A percentile compares a stretch with the other conserved stretches of the same genome.
These are phyloP conservation scores for Megacollybia marginata DNA, from an alignment of 768 basidiomycete species.

Conservation along the genomic window DNA sequence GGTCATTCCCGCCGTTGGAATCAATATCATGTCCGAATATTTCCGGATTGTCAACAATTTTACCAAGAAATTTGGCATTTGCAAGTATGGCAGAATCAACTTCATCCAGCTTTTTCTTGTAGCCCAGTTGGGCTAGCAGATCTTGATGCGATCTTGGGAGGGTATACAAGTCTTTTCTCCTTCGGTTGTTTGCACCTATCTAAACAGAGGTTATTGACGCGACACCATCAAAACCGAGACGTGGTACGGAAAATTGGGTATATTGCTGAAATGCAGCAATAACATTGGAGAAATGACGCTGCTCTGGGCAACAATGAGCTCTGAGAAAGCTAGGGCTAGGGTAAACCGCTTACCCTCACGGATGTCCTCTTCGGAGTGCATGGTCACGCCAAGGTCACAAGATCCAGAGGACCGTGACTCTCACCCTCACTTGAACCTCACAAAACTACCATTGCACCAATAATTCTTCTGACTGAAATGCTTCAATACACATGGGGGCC, in stretches of 20 bases:
- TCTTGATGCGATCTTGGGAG: conserved; percentile 65
- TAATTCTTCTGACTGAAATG: no score
- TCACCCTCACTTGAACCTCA: no score
- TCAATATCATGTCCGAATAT: conserved; percentile 62
- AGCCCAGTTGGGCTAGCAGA: conserved; percentile 61
- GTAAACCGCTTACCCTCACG: neutral
- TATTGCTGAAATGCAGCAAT: conserved; percentile 72
- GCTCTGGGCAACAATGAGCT: conserved; percentile 30
- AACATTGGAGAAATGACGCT: conserved; percentile 68
- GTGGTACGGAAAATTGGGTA: conserved; percentile 60
- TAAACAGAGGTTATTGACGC: conserved; percentile 10
- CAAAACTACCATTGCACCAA: no score
- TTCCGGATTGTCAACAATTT: conserved; percentile 71
- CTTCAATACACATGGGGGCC: no score
- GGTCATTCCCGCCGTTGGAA: no score
- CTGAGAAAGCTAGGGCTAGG: neutral
- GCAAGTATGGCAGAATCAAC: conserved; percentile 76
- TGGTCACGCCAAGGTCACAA: no score
- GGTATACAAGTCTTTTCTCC: conserved; percentile 71
- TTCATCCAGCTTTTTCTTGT: conserved; percentile 68
- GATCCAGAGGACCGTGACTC: no score
- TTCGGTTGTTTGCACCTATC: conserved; percentile 48
- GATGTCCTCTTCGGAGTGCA: neutral
- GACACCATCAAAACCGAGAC: neutral
- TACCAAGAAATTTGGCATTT: conserved; percentile 72